These are phyloP conservation scores for Podospora conica DNA, from an alignment of 495 filamentous ascomycete species.

Conservation along the genomic window DNA sequence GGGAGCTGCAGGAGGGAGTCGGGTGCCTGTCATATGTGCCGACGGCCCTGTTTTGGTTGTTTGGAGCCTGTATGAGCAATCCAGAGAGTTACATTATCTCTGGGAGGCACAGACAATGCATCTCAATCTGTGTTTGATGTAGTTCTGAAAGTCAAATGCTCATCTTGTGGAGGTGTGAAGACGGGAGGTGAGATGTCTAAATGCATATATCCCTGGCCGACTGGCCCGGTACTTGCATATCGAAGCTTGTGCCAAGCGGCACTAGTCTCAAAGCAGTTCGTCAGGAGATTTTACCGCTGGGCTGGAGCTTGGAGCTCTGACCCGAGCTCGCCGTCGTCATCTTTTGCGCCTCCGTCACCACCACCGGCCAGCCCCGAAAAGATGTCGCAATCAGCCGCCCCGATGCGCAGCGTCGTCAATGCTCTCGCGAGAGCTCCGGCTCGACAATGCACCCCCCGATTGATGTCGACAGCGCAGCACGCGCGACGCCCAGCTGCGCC, in stretches of 20 bases:
- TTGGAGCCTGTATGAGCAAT: not conserved
- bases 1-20: not conserved
- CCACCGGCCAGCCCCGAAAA: not conserved
- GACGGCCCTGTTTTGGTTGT: not conserved
- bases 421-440: conserved; percentile 15
- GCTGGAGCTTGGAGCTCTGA: conserved; percentile 2
- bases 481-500: conserved; percentile 14
- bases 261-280: not conserved
- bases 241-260: not conserved
- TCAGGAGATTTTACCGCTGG: conserved; percentile 20
- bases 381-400: conserved; percentile 26
- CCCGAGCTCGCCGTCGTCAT: conserved; percentile 2
- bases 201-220: conserved; percentile 8
- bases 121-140: not conserved
- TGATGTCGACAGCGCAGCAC: conserved; percentile 20
- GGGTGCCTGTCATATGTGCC: not conserved
- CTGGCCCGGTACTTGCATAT: not conserved
- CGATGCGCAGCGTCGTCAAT: conserved; percentile 21
- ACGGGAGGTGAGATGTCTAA: conserved; percentile 8
- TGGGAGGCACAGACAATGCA: not conserved
- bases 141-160: not conserved
- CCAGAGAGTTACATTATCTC: not conserved
- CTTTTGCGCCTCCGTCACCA: not conserved
- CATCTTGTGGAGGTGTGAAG: not conserved
- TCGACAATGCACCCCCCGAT: conserved; percentile 24